Evolutionary conservation across 2,329 filamentous ascomycete species (phyloP).

Genomic region (Ascochyta rabiei): DNA sequence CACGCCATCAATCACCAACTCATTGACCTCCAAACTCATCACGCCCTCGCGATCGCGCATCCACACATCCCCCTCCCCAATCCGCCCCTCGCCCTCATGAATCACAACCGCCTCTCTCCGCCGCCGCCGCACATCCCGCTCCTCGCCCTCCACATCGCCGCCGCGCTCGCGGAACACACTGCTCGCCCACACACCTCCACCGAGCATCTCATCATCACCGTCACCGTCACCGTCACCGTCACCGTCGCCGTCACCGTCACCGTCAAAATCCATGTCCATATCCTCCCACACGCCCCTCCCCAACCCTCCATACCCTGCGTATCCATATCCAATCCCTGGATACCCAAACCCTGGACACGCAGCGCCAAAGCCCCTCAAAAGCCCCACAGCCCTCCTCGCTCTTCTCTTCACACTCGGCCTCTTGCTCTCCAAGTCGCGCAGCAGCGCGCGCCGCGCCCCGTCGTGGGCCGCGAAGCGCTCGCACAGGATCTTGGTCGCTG

Average conservation of each 20-base stretch:
- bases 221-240: no score
- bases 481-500: constrained; percentile 47
- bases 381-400: constrained; percentile 34
- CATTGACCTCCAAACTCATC: constrained; percentile 7
- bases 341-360: background rate
- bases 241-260: no score
- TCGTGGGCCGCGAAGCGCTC: constrained; percentile 39
- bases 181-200: no score
- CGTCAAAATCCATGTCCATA: no score
- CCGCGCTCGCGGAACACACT: no score
- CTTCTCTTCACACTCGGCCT: constrained; percentile 25
- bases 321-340: background rate
- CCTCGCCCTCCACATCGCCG: constrained; percentile 56
- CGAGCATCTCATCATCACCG: no score
- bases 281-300: constrained; percentile 12
- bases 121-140: constrained; percentile 74
- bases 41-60: constrained; percentile 53
- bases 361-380: constrained; percentile 34
- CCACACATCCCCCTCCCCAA: constrained; percentile 79
- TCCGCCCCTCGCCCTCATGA: constrained; percentile 79
- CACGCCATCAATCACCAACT: constrained; percentile 14
- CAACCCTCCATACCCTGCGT: background rate
- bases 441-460: constrained; percentile 23
- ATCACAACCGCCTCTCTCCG: constrained; percentile 89
- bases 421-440: constrained; percentile 33